Evolutionary conservation across 2,329 filamentous ascomycete genomes (phyloP).

Genomic region (Monilinia aucupariae): DNA sequence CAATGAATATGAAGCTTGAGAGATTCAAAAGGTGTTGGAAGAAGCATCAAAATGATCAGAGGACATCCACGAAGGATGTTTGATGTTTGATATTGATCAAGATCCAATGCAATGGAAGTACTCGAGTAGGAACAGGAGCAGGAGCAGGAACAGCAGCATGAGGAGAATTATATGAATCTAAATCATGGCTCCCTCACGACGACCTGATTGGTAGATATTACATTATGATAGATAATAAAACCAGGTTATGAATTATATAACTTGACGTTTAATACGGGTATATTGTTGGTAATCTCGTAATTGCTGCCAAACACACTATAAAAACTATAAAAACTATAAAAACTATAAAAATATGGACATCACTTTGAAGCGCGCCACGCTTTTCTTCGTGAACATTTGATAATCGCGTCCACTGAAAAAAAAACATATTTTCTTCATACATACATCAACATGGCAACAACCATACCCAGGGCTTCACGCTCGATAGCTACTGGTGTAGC

Average conservation of each 20-base stretch:
- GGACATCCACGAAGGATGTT: conserved; percentile 71
- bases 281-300: too few species aligned
- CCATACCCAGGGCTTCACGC: conserved; percentile 23
- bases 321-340: background rate
- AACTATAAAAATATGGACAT: background rate
- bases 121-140: too few species aligned
- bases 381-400: background rate
- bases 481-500: conserved; percentile 22
- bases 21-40: conserved; percentile 90
- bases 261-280: too few species aligned
- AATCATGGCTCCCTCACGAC: too few species aligned
- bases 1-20: conserved; percentile 64
- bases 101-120: too few species aligned
- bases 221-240: too few species aligned
- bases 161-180: too few species aligned
- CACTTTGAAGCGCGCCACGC: conserved; percentile 2
- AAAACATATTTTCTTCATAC: background rate
- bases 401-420: conserved; percentile 18
- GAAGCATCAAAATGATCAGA: conserved; percentile 74
- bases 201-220: too few species aligned
- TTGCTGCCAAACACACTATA: too few species aligned
- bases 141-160: too few species aligned
- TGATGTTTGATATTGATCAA: too few species aligned
- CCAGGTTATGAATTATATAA: too few species aligned
- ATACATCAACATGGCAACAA: conserved; percentile 16